Evolutionary conservation across 805 yeast genomes (phyloP).

Genomic region (Teunomyces pallodes): DNA sequence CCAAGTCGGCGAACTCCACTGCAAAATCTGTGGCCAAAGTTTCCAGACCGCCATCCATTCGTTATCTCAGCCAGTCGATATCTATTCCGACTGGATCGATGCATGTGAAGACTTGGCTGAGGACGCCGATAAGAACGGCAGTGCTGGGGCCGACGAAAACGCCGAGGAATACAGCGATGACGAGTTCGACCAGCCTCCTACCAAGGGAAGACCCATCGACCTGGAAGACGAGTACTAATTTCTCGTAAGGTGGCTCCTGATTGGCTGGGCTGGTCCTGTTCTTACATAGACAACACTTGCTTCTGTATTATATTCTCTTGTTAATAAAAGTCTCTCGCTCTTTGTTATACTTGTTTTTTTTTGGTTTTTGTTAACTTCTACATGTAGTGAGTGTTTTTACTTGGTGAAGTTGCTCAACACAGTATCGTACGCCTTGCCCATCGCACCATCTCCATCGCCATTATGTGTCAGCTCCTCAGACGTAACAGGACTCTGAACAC

Average conservation of each 20-base stretch:
- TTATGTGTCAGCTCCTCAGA: neutral
- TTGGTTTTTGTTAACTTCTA: no score
- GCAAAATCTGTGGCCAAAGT: slow-evolving; percentile 92
- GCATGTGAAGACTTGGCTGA: slow-evolving; percentile 89
- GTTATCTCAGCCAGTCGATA: slow-evolving; percentile 86
- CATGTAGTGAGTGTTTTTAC: neutral
- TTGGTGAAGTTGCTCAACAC: slow-evolving; percentile 12
- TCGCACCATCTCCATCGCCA: slow-evolving; percentile 8
- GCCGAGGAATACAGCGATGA: slow-evolving; percentile 36
- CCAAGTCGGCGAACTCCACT: slow-evolving; percentile 77
- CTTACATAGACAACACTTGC: no score
- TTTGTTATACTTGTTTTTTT: no score
- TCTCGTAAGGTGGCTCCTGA: neutral
- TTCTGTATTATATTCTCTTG: neutral
- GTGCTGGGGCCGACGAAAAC: slow-evolving; percentile 18
- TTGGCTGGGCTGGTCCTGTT: neutral
- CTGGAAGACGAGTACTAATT: slow-evolving; percentile 29
- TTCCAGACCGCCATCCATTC: slow-evolving; percentile 88
- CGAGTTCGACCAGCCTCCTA: slow-evolving; percentile 19
- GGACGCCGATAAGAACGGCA: slow-evolving; percentile 40
- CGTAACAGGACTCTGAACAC: neutral
- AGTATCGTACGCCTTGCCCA: slow-evolving; percentile 20
- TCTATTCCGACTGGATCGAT: slow-evolving; percentile 96
- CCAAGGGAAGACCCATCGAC: slow-evolving; percentile 19
- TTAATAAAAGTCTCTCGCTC: neutral